phyloP scores from a whole-genome alignment of 2,329 filamentous ascomycete genomes.

The Fusarium sp. region DNA sequence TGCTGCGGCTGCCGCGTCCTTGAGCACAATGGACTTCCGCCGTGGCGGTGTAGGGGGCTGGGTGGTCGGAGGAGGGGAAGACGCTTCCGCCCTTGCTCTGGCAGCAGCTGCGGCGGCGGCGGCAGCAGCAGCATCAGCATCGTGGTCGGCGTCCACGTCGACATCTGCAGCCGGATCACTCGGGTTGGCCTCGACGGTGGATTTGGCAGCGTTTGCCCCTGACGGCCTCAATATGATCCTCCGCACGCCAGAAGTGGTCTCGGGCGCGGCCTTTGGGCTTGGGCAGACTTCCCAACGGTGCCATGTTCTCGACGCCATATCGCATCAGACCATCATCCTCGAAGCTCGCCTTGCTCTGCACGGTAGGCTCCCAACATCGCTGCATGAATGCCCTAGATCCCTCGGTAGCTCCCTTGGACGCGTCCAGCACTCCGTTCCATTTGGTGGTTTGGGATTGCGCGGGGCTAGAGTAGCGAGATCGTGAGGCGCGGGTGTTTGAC shows the following conservation, averaged over 20 bases:
- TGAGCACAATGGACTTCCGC: slow-evolving; percentile 41
- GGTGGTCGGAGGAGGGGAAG: slow-evolving; percentile 38
- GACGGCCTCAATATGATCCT: slow-evolving; percentile 62
- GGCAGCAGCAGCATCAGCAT: slow-evolving; percentile 31
- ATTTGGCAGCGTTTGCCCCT: slow-evolving; percentile 44
- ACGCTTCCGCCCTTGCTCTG: slow-evolving; percentile 35
- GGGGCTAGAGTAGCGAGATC: slow-evolving; percentile 70
- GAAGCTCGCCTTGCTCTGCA: slow-evolving; percentile 76
- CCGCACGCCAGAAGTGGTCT: slow-evolving; percentile 49
- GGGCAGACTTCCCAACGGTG: slow-evolving; percentile 80
- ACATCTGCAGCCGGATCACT: slow-evolving; percentile 41
- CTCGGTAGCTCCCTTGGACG: slow-evolving; percentile 50
- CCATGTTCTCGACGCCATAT: slow-evolving; percentile 85
- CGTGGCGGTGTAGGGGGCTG: slow-evolving; percentile 44
- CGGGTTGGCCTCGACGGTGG: slow-evolving; percentile 36
- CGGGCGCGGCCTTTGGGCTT: slow-evolving; percentile 58
- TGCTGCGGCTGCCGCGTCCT: slow-evolving; percentile 47
- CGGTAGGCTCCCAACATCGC: slow-evolving; percentile 69
- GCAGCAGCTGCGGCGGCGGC: slow-evolving; percentile 37
- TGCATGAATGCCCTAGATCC: slow-evolving; percentile 64
- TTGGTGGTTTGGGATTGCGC: slow-evolving; percentile 50
- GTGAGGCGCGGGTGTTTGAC: slow-evolving; percentile 61
- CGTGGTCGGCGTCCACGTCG: slow-evolving; percentile 22
- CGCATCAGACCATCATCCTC: slow-evolving; percentile 81
- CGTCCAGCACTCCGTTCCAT: slow-evolving; percentile 52